Percentiles rank a stretch among this genome's conserved stretches.
Conservation (phyloP, 805 yeast genomes). For the Candida ipomoeae region DNA sequence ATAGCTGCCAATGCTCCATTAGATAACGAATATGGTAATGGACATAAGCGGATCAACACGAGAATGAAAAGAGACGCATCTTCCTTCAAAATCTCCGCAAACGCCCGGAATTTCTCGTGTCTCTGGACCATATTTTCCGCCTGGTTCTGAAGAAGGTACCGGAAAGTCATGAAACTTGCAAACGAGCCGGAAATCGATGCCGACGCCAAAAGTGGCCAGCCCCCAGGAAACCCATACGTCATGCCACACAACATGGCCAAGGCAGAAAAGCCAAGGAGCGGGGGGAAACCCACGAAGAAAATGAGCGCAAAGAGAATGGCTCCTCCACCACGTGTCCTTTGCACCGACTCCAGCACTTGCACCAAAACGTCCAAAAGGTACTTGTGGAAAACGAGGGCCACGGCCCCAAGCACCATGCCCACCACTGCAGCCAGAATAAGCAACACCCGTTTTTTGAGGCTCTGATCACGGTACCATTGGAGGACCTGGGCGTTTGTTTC, state of each 20-base stretch:
- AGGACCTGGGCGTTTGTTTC: slow-evolving; percentile 3
- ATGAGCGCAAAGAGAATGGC: slow-evolving; percentile 49
- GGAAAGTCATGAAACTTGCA: slow-evolving; percentile 64
- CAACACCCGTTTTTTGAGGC: slow-evolving; percentile 9
- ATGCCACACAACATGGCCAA: slow-evolving; percentile 68
- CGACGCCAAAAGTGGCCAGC: slow-evolving; percentile 71
- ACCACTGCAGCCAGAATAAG: slow-evolving; percentile 16
- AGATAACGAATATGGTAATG: slow-evolving; percentile 87
- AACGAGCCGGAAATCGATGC: slow-evolving; percentile 74
- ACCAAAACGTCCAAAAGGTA: slow-evolving; percentile 36
- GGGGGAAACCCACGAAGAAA: slow-evolving; percentile 80
- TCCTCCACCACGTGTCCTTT: slow-evolving; percentile 36
- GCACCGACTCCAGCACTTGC: slow-evolving; percentile 43
- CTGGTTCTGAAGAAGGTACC: slow-evolving; percentile 50
- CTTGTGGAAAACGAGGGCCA: slow-evolving; percentile 33
- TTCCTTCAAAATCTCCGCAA: slow-evolving; percentile 69
- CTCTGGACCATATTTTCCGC: slow-evolving; percentile 58
- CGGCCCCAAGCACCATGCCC: slow-evolving; percentile 16
- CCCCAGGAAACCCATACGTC: slow-evolving; percentile 73
- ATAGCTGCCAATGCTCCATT: slow-evolving; percentile 91
- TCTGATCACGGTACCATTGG: slow-evolving; percentile 20
- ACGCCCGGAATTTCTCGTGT: slow-evolving; percentile 66
- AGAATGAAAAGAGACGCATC: slow-evolving; percentile 60
- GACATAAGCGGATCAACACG: slow-evolving; percentile 76
- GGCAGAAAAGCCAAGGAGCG: slow-evolving; percentile 76